phyloP scores from a whole-genome alignment of 129 eudicot genomes.

The Arctium minus region DNA sequence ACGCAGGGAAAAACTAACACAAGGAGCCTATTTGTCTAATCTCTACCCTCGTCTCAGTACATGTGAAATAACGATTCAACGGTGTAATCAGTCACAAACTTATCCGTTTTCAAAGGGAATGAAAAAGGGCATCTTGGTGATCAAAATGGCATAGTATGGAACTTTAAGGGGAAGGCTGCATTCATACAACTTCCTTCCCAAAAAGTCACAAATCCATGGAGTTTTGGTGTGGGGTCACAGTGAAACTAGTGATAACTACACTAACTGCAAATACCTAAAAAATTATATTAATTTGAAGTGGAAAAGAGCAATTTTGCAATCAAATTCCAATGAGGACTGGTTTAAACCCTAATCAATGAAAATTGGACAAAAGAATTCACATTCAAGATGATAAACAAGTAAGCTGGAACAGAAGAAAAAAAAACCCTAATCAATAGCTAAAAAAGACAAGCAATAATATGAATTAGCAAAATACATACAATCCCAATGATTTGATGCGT shows the following conservation, averaged over 20 bases:
- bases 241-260: not conserved
- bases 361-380: not conserved
- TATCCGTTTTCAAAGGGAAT: not conserved
- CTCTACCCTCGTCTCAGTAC: no score
- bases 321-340: not conserved
- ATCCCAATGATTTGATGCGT: constrained; percentile 65
- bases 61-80: not conserved
- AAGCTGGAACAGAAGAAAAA: not conserved
- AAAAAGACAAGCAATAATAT: not conserved
- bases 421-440: constrained; percentile 10
- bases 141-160: not conserved
- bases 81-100: not conserved
- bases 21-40: no score
- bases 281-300: not conserved
- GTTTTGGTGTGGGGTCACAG: not conserved
- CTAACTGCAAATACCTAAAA: not conserved
- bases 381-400: not conserved
- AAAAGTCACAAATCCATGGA: not conserved
- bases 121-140: not conserved
- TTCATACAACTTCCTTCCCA: not conserved
- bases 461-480: constrained; percentile 36
- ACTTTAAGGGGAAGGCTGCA: not conserved
- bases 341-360: not conserved
- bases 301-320: not conserved
- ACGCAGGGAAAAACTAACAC: not conserved